A percentile compares a stretch with the other conserved stretches of the same genome.
phyloP scores from a whole-genome alignment of 257 asterid species.

The Solanum virginianum region DNA sequence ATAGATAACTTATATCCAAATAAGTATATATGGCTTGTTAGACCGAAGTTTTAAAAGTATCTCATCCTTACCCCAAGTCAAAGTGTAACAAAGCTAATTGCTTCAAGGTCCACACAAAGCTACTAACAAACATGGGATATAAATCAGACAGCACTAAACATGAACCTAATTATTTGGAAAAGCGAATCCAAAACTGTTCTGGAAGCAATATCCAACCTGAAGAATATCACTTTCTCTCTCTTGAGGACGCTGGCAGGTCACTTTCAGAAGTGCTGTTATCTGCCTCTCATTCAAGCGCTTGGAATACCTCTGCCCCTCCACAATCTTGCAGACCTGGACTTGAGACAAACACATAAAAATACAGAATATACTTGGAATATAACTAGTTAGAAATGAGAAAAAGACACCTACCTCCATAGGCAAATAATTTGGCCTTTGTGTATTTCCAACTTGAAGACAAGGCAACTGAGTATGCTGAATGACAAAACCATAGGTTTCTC shows the following conservation, averaged over 20 bases:
- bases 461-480: conserved; percentile 81
- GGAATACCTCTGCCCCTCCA: conserved; percentile 89
- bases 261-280: conserved; percentile 80
- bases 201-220: conserved; percentile 30
- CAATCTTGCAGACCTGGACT: conserved; percentile 83
- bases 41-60: neutral
- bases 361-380: neutral
- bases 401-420: conserved; percentile 77
- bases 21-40: neutral
- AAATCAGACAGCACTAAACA: neutral
- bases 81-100: neutral
- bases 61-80: neutral
- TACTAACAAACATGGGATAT: neutral
- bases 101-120: neutral
- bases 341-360: neutral
- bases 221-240: conserved; percentile 73
- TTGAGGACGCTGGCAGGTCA: conserved; percentile 94
- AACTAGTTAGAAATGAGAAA: neutral
- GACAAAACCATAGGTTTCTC: conserved; percentile 66
- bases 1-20: neutral
- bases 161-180: neutral
- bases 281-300: conserved; percentile 90
- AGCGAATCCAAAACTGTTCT: neutral
- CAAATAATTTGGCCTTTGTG: conserved; percentile 73
- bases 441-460: conserved; percentile 91